Base-by-base conservation (phyloP, 208 protist genomes). In the Trypanosoma cruzi region DNA sequence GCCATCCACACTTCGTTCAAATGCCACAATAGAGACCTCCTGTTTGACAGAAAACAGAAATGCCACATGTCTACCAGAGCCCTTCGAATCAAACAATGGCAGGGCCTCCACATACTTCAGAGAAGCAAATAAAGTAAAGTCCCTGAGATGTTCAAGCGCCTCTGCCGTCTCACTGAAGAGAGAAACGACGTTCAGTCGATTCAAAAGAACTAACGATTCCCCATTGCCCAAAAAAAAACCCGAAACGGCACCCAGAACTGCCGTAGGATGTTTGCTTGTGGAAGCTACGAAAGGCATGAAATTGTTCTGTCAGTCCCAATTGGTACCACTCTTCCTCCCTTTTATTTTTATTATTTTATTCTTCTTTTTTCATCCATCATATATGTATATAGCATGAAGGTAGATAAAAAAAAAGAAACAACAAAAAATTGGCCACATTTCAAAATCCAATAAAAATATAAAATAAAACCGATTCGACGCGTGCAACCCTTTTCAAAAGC, bases 21-120 rank as follows among this genome's bases (percentile, higher is more conserved):
- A 79, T 7, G 82, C 73, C 1, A 90, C 76, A 18, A 96, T 48
- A 10, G 85, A 75, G 10, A 91, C 75, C 60, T 93, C 79, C 64
- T 96, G 88, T 59, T 93, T 94, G 13, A 83, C 68, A 36, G 86
- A 87, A 60, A 88, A 78, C 3, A 94, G 37, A 70, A 96, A 96
- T 13, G 90, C 80, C 5, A 93, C 64, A 69, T 96, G 84, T 3
- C 86, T 81, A 0, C 66, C 22, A 52, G 59, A 5, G 2, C 54
- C 57, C n/a, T 72, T 64, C 0, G 74, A 50, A 36, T 94, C 77
- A 0, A 61, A 57, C 1, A 96, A 67, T 14, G 79, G 71, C 16
- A 96, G 71, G 11, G 80, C 63, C 54, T 82, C 68, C 34, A 94
- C 49, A 63, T 90, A 93, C 60, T 90, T 92, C 31, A 96, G 29